Conservation (phyloP, 2,329 filamentous ascomycete genomes). For the Clarireedia monteithiana region DNA sequence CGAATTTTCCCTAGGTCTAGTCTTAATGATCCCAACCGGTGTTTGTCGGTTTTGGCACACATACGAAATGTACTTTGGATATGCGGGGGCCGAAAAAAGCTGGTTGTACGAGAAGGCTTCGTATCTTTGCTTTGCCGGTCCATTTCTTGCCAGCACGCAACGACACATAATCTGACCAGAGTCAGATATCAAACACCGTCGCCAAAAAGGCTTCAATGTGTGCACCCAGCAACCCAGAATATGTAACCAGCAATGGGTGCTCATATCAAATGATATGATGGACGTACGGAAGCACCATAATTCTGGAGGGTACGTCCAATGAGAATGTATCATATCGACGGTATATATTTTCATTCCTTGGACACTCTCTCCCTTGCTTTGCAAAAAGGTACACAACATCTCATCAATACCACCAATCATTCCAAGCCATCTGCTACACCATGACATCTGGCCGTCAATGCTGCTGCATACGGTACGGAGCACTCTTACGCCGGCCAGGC, state of each 20-base stretch:
- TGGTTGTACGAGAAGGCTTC: not conserved
- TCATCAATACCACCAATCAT: slow-evolving; percentile 7
- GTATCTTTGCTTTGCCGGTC: not conserved
- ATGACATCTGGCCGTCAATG: not conserved
- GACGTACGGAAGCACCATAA: too few species aligned
- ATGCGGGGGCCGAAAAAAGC: not conserved
- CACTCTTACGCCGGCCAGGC: slow-evolving; percentile 1
- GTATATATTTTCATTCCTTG: not conserved
- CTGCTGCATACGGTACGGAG: slow-evolving; percentile 2
- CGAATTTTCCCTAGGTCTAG: not conserved
- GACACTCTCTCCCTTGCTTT: slow-evolving; percentile 1
- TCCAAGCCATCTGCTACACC: not conserved
- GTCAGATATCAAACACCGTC: slow-evolving; percentile 1
- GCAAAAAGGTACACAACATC: slow-evolving; percentile 1
- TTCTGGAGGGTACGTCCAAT: too few species aligned
- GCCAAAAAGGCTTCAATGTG: not conserved
- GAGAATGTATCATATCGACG: not conserved
- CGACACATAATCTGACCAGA: not conserved
- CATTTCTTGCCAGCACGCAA: not conserved
- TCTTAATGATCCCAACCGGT: not conserved
- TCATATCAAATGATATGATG: not conserved
- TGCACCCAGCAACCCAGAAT: not conserved
- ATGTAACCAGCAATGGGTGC: not conserved
- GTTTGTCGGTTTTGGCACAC: not conserved
- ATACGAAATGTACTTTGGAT: not conserved